A percentile compares a stretch with the other conserved stretches of the same genome.
phyloP scores from a whole-genome alignment of 331 rosid genomes.

The Phaseolus coccineus region DNA sequence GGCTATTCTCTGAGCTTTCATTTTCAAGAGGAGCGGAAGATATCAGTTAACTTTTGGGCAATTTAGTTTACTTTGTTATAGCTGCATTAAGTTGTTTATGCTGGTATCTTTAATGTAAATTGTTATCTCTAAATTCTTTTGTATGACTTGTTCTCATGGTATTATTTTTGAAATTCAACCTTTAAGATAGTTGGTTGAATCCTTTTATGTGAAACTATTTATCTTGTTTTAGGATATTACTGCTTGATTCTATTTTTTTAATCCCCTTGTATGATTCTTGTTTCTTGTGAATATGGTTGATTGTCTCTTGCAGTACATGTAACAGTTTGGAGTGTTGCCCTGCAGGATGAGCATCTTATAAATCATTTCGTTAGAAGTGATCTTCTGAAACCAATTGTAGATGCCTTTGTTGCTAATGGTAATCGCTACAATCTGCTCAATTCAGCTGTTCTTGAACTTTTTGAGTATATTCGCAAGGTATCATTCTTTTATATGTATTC shows the following conservation, averaged over 20 bases:
- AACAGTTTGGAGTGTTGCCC: conserved; percentile 41
- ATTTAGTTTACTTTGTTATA: conserved; percentile 17
- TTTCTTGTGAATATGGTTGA: conserved; percentile 33
- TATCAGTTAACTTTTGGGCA: conserved; percentile 28
- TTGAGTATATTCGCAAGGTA: conserved; percentile 91
- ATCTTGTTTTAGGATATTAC: conserved; percentile 14
- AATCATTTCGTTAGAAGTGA: conserved; percentile 76
- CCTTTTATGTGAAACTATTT: conserved; percentile 15
- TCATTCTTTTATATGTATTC: conserved; percentile 35
- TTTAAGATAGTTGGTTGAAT: conserved; percentile 32
- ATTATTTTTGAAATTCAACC: conserved; percentile 21
- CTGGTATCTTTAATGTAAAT: conserved; percentile 19
- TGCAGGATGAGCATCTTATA: conserved; percentile 91
- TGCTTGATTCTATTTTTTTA: conserved; percentile 8
- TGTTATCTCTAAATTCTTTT: conserved; percentile 15
- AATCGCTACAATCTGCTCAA: conserved; percentile 94
- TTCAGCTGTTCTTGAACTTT: conserved; percentile 90
- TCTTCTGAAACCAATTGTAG: conserved; percentile 91
- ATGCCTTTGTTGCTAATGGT: conserved; percentile 86
- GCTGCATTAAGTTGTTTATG: conserved; percentile 24
- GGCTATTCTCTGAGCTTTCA: not conserved
- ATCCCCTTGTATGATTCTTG: not conserved
- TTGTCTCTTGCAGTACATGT: conserved; percentile 19
- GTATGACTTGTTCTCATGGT: conserved; percentile 1
- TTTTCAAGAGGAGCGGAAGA: conserved; percentile 12